Conservation (phyloP, 2,329 filamentous ascomycete genomes). For the Scedosporium dehoogii region DNA sequence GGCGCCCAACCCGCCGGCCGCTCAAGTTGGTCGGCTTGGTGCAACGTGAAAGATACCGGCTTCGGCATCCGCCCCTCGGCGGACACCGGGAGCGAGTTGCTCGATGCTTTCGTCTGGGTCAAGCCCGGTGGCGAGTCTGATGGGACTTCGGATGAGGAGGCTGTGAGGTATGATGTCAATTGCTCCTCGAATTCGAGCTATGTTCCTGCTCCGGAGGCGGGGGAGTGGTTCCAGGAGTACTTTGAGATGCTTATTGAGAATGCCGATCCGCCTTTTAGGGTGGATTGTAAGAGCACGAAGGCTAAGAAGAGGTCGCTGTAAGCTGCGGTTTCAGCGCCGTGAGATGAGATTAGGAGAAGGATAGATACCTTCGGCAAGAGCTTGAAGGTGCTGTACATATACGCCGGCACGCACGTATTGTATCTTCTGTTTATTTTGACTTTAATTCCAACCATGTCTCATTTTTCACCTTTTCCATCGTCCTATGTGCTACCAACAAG, state of each 20-base stretch:
- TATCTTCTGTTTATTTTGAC: too few species aligned
- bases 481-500: too few species aligned
- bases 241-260: conserved; percentile 47
- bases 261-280: conserved; percentile 41
- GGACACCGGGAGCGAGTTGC: conserved; percentile 46
- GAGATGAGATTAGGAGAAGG: too few species aligned
- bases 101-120: conserved; percentile 61
- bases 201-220: conserved; percentile 59
- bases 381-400: too few species aligned
- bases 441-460: too few species aligned
- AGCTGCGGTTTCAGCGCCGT: too few species aligned
- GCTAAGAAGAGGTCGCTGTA: background rate
- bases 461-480: too few species aligned
- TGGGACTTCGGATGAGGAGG: conserved; percentile 35
- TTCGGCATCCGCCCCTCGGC: conserved; percentile 55
- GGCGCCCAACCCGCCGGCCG: conserved; percentile 53
- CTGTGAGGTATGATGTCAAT: conserved; percentile 26
- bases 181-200: conserved; percentile 45
- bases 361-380: too few species aligned
- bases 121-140: conserved; percentile 56
- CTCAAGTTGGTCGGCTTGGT: conserved; percentile 55
- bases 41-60: conserved; percentile 53
- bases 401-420: too few species aligned
- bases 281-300: background rate
- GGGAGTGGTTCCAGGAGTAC: conserved; percentile 56